These are phyloP conservation scores for Mycena galericulata DNA, from an alignment of 768 basidiomycete species.

Conservation along the genomic window DNA sequence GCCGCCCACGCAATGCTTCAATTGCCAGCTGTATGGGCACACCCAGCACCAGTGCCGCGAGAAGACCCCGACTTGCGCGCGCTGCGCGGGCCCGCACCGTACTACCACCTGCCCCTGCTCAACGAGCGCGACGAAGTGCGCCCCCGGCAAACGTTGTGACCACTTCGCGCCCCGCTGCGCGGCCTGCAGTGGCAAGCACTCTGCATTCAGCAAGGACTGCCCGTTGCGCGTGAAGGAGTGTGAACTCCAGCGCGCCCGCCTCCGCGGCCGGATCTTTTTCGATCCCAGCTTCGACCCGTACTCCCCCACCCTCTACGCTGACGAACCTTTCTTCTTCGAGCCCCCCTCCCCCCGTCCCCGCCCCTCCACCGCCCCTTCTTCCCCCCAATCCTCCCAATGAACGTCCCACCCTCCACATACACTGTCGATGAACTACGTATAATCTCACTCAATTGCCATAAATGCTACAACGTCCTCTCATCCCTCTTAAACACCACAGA, in stretches of 20 bases:
- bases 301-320: neutral
- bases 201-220: too few species aligned
- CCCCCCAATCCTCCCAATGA: neutral
- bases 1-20: neutral
- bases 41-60: neutral
- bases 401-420: neutral
- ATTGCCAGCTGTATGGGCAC: neutral
- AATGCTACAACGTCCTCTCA: neutral
- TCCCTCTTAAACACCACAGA: constrained; percentile 1
- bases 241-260: neutral
- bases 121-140: neutral
- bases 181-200: too few species aligned
- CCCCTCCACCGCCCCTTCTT: neutral
- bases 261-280: neutral
- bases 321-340: neutral
- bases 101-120: neutral
- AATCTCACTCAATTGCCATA: neutral
- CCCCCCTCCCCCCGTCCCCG: neutral
- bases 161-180: too few species aligned
- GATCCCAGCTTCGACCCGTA: neutral
- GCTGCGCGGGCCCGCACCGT: neutral
- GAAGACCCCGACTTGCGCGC: neutral
- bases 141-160: neutral
- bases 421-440: neutral
- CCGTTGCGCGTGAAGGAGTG: too few species aligned